Evolutionary conservation across 495 filamentous ascomycete genomes (phyloP).

Genomic region (Parathielavia appendiculata): DNA sequence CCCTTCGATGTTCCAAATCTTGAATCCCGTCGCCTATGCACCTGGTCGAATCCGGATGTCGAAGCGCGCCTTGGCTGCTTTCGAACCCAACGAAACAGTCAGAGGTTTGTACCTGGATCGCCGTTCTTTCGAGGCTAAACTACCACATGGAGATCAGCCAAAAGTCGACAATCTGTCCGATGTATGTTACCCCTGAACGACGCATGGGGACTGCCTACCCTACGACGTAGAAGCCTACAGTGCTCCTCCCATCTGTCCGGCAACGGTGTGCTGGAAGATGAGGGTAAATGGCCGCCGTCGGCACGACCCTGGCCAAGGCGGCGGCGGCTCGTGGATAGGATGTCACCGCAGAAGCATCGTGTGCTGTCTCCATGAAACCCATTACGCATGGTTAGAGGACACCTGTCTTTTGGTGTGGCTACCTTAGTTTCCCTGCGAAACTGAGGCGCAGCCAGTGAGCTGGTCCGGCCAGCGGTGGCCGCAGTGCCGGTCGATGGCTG

Average conservation of each 20-base stretch:
- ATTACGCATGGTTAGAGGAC: neutral
- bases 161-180: slow-evolving; percentile 32
- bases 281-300: slow-evolving; percentile 28
- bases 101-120: slow-evolving; percentile 12
- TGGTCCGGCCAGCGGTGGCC: neutral
- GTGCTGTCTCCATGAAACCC: no score
- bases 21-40: slow-evolving; percentile 27
- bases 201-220: slow-evolving; percentile 2
- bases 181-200: slow-evolving; percentile 7
- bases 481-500: slow-evolving; percentile 15
- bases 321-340: neutral
- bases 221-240: neutral
- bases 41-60: slow-evolving; percentile 21
- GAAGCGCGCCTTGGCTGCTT: slow-evolving; percentile 22
- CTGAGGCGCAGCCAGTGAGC: slow-evolving; percentile 18
- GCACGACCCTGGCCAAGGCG: slow-evolving; percentile 10
- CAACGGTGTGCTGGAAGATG: slow-evolving; percentile 14
- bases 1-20: slow-evolving; percentile 10
- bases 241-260: slow-evolving; percentile 25
- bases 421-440: slow-evolving; percentile 6
- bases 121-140: slow-evolving; percentile 29
- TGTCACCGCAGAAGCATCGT: no score
- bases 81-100: slow-evolving; percentile 16
- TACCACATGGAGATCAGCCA: slow-evolving; percentile 37
- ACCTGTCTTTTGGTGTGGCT: neutral